These are phyloP conservation scores for Telfairia occidentalis DNA, from an alignment of 331 rosid species.

Conservation along the genomic window DNA sequence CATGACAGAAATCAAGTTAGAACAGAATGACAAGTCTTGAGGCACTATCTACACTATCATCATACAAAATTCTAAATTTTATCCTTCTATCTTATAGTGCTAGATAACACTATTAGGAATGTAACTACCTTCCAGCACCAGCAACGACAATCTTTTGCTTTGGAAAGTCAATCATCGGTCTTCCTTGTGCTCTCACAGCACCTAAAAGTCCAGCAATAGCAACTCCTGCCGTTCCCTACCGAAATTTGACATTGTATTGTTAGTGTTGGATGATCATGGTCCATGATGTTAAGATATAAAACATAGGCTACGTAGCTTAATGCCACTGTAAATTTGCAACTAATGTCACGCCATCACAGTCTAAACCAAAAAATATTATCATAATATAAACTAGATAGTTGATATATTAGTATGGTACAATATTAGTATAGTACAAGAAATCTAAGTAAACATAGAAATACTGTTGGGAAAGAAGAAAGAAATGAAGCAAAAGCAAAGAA, in stretches of 20 bases:
- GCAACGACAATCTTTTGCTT: constrained; percentile 97
- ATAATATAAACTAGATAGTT: background rate
- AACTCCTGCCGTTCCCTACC: constrained; percentile 97
- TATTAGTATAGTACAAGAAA: background rate
- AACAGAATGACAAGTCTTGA: background rate
- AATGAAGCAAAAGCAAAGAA: background rate
- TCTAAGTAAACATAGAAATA: background rate
- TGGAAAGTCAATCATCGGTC: constrained; percentile 96
- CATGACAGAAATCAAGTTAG: background rate
- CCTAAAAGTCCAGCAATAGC: constrained; percentile 98
- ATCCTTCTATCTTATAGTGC: background rate
- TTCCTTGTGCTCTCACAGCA: constrained; percentile 98
- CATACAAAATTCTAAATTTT: background rate
- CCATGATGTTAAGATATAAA: background rate
- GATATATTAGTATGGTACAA: background rate
- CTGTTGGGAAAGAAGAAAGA: background rate
- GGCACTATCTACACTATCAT: background rate
- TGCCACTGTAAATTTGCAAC: background rate
- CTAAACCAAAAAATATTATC: background rate
- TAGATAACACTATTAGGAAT: background rate
- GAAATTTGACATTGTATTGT: constrained; percentile 13
- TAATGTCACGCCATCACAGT: background rate
- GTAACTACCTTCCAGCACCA: constrained; percentile 96
- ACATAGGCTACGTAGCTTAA: background rate
- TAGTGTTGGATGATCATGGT: background rate